Evolutionary conservation across 179 eudicot species (phyloP), one percentile per base, ranked within the genome.

Genomic region (Spinacia oleracea): DNA sequence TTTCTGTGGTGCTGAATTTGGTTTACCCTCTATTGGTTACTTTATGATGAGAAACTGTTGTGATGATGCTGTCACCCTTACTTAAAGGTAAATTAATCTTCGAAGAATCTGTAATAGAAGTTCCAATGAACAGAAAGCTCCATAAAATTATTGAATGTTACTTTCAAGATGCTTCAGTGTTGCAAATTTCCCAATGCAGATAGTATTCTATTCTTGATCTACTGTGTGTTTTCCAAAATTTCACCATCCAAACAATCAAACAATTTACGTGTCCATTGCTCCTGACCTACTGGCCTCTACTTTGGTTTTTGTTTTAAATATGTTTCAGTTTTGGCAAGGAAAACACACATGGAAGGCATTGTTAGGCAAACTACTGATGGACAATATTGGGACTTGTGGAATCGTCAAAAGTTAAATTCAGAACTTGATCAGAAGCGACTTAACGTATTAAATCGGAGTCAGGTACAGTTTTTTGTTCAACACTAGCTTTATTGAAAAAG

Each of bases 331-430:
- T 80, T 88, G 85, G 92, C 92, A 9, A 89, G 93, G 88, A 90
- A 86, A 85, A 67, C 82, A 81, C 93, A 92, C 82, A 86, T 91
- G 89, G 93, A 92, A 83, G 96, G 92, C 60, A 84, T 96, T 81
- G 81, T 96, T 76, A 93, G 87, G 83, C 99, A 93, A 87, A 89
- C 91, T 66, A 87, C 89, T 79, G 99, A 96, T 86, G 88, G 74
- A 69, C 90, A 84, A 81, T 96, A 90, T 81, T 86, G 87, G 93
- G 96, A 93, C 79, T 85, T 93, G 21, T 96, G 99, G 98, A 85
- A 91, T 82, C 86, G 91, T 58, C 97, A 92, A 81, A 92, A 88
- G 82, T 82, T 96, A 87, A 91, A 88, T 86, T 86, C 92, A 74
- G 99, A 96, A 89, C 89, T 96, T 60, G 93, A 93, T 82, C 76